These are phyloP conservation scores for Castanea crenata DNA, from an alignment of 306 rosid species.

Conservation along the genomic window DNA sequence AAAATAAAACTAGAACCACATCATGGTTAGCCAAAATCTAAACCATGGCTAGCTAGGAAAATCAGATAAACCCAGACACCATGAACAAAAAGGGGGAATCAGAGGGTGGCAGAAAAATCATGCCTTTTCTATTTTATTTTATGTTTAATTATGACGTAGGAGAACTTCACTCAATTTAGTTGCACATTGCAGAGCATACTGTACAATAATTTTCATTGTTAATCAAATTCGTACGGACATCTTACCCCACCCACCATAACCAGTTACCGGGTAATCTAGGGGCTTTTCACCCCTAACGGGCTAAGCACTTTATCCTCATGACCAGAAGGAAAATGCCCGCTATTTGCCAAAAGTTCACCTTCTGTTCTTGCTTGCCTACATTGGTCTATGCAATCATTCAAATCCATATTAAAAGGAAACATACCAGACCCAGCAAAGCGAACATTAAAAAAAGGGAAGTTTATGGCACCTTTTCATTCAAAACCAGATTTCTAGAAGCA, in stretches of 20 bases:
- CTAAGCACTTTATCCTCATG: too few species aligned
- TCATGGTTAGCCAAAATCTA: neutral
- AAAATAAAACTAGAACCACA: neutral
- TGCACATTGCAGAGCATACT: too few species aligned
- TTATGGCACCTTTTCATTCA: slow-evolving; percentile 57
- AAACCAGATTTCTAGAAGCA: slow-evolving; percentile 51
- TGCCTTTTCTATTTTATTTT: too few species aligned
- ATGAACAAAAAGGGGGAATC: neutral
- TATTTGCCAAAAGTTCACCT: neutral
- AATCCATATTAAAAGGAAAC: neutral
- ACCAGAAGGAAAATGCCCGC: neutral
- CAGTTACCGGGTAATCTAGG: too few species aligned
- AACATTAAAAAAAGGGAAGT: neutral
- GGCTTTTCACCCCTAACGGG: too few species aligned
- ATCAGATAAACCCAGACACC: neutral
- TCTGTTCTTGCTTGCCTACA: neutral
- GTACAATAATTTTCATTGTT: too few species aligned
- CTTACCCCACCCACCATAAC: too few species aligned
- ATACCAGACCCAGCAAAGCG: neutral
- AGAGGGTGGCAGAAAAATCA: neutral
- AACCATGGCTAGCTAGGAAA: neutral
- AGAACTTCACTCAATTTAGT: too few species aligned
- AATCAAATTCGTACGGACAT: too few species aligned
- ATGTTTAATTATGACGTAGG: too few species aligned
- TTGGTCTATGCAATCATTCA: neutral